Percentiles rank a stretch among this genome's conserved stretches.
Conservation (phyloP, 768 basidiomycete genomes). For the Mycena sanguinolenta region DNA sequence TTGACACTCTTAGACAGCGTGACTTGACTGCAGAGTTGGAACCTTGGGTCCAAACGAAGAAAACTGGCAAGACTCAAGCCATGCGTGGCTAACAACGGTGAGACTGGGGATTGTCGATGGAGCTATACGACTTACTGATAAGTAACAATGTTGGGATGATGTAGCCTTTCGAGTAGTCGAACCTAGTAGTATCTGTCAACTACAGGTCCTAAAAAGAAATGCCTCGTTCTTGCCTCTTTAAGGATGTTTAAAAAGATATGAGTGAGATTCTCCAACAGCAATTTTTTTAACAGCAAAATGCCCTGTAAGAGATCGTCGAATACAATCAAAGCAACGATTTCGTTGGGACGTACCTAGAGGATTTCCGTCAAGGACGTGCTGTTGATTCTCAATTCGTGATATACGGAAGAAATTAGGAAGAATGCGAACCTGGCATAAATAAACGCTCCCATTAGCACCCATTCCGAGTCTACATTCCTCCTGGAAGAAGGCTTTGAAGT, state of each 20-base stretch:
- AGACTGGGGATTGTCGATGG: not conserved
- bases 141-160: constrained; percentile 94
- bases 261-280: constrained; percentile 91
- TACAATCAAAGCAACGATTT: constrained; percentile 12
- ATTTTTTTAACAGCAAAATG: constrained; percentile 98
- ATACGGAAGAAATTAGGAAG: not conserved
- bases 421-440: constrained; percentile 79
- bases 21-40: constrained; percentile 85
- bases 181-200: constrained; percentile 60
- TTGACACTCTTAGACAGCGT: not conserved
- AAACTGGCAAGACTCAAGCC: constrained; percentile 90
- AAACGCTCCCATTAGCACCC: constrained; percentile 95
- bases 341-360: constrained; percentile 69
- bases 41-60: constrained; percentile 91
- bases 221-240: constrained; percentile 67
- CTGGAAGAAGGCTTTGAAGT: constrained; percentile 93
- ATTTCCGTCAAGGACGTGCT: constrained; percentile 93
- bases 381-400: not conserved
- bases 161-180: constrained; percentile 85
- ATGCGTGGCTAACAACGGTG: constrained; percentile 71
- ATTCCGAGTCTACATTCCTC: constrained; percentile 92
- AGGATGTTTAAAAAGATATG: constrained; percentile 87
- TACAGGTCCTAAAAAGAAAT: not conserved
- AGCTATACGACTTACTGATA: constrained; percentile 72
- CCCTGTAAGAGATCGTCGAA: constrained; percentile 52